Evolutionary conservation across 2,329 filamentous ascomycete genomes (phyloP), one percentile per base, ranked within the genome.

Genomic region (Verticillium isaacii): DNA sequence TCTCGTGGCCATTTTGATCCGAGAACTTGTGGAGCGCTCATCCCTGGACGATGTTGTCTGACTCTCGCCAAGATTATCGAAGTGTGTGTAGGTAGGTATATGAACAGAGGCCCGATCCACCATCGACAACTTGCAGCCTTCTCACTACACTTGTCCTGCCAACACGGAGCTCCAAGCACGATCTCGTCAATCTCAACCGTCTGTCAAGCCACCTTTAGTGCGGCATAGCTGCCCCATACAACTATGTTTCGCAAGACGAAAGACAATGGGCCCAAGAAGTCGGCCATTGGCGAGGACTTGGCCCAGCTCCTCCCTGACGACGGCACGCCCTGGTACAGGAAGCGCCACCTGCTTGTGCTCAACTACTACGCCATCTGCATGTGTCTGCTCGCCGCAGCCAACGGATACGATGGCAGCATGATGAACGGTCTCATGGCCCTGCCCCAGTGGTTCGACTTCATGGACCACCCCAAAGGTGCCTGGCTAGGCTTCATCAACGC

Each of bases 361-460:
- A 62, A 62, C 61, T 58, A 37, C 37, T 62, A 62, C 23, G 45
- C 37, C 34, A 25, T 62, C 25, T 60, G 50, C 41, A 15, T 62
- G 29, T 55, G 36, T 0, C 55, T 63, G 4, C 32, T 62, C 1
- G 55, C 54, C 8, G 57, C 62, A n/a, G 60, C 62, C 5, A 63
- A 63, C 37, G 74, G 77, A 32, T 80, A 80, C 61, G 79, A 82
- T 61, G 77, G 78, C 1, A 82, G 79, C 3, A 81, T 85, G 74
- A 74, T 85, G 71, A 85, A 85, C 63, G 82, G 81, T 0, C 74
- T 87, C 29, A 83, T 85, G 63, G 85, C 86, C 60, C 68, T 86
- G n/a, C 82, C 83, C 0, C 62, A 62, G 32, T 63, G 62, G 62
- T 56, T 59, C 29, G 41, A 56, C 2, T 62, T 62, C 29, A 62